Base-by-base conservation (phyloP, 169 alveolate species). In the Blepharisma undulans region DNA sequence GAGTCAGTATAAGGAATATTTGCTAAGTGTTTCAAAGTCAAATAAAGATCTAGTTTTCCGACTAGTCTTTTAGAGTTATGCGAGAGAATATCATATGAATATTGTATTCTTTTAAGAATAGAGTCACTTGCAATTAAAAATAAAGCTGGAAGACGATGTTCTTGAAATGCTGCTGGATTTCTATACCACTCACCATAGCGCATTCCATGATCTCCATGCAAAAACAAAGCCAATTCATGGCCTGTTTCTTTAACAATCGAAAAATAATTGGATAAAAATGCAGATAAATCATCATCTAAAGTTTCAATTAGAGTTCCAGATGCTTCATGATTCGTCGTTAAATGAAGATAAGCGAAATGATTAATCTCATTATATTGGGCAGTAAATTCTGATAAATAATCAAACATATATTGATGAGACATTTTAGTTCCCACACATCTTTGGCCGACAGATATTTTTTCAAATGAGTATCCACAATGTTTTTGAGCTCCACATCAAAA, bases 181-280 rank as follows among this genome's bases (percentile, higher is more conserved):
- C 77, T 59, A 84, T 22, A 59, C 10, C 78, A 84, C 33, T 84
- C 78, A 21, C 89, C 89, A 60, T 84, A 84, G 60, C 89, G 89
- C 89, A 84, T 84, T 0, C 89, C 89, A 60, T 84, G 89, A n/a
- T 84, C 89, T 32, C 78, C 89, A 21, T 84, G 77, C 19, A 84
- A 30, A 34, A 84, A 84, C n/a, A 84, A n/a, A 36, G 78, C 30
- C 22, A 60, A n/a, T 14, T 84, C 89, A 22, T 25, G 27, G 29
- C 87, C 66, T 79, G 32, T 25, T 4, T 84, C 89, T 22, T 32
- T 84, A 21, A 22, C 10, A 22, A n/a, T 84, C 5, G 27, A 22
- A n/a, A 84, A 48, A 76, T 22, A 48, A 10, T 33, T 36, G 14
- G 7, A n/a, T 84, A 84, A 0, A 60, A 36, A 84, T 3, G 6